Conservation (phyloP, 2,329 filamentous ascomycete species). For the Colletotrichum nymphaeae region DNA sequence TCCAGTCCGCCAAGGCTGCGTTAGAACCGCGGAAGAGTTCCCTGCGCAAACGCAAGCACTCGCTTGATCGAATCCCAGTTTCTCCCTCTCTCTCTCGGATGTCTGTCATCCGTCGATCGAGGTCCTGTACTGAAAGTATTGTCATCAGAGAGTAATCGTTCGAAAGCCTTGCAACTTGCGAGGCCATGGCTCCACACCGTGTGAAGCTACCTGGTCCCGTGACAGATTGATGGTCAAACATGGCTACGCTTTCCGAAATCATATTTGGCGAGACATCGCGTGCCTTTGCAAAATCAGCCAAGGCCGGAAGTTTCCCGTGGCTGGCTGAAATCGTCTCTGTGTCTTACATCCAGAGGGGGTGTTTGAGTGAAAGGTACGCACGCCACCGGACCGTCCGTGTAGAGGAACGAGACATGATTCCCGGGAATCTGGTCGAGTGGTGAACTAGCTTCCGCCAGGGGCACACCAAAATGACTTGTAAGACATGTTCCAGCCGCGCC, state of each 20-base stretch:
- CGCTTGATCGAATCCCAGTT: too few species aligned
- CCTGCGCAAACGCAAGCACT: neutral
- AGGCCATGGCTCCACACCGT: conserved; percentile 13
- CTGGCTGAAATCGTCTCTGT: conserved; percentile 4
- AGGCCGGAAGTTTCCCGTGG: neutral
- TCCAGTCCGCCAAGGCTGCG: neutral
- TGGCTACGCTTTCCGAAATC: neutral
- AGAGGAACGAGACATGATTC: conserved; percentile 12
- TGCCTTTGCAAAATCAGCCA: neutral
- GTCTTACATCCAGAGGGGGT: conserved; percentile 1
- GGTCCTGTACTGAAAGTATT: neutral
- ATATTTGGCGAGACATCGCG: conserved; percentile 5
- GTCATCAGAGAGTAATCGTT: neutral
- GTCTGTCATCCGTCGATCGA: neutral
- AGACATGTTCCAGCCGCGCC: conserved; percentile 25
- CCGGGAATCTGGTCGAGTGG: conserved; percentile 27
- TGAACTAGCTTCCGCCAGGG: conserved; percentile 8
- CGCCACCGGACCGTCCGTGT: conserved; percentile 13
- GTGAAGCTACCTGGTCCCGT: conserved; percentile 19
- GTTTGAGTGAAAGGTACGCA: neutral
- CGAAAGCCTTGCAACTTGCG: neutral
- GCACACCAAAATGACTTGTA: neutral
- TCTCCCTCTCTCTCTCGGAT: too few species aligned
- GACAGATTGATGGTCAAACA: conserved; percentile 26
- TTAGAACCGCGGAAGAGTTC: neutral